phyloP scores from a whole-genome alignment of 805 yeast genomes.

The Tanozyma kutaoensis region DNA sequence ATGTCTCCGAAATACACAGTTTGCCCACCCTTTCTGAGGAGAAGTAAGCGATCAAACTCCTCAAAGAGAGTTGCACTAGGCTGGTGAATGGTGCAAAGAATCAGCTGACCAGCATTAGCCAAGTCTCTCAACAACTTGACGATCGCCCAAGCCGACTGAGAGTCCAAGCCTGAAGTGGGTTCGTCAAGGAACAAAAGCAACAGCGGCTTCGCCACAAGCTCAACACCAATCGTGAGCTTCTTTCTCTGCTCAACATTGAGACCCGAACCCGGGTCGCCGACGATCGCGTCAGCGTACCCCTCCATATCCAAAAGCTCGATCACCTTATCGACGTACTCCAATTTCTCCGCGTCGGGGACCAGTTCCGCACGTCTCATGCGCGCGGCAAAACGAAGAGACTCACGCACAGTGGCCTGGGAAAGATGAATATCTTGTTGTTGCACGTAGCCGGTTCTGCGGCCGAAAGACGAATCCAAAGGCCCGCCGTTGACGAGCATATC shows the following conservation, averaged over 20 bases:
- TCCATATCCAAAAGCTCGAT: slow-evolving; percentile 38
- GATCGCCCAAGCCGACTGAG: not conserved
- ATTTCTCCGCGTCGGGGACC: slow-evolving; percentile 29
- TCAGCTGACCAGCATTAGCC: not conserved
- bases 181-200: slow-evolving; percentile 7
- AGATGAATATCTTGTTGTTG: slow-evolving; percentile 49
- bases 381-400: slow-evolving; percentile 40
- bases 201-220: not conserved
- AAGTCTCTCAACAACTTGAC: not conserved
- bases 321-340: slow-evolving; percentile 38
- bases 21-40: not conserved
- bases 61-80: not conserved
- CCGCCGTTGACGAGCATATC: slow-evolving; percentile 44
- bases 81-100: not conserved
- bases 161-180: not conserved
- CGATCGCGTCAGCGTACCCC: slow-evolving; percentile 2
- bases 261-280: not conserved
- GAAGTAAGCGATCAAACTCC: not conserved
- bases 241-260: not conserved
- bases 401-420: slow-evolving; percentile 37
- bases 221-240: not conserved
- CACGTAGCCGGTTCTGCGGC: slow-evolving; percentile 44
- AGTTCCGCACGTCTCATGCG: slow-evolving; percentile 29
- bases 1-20: not conserved
- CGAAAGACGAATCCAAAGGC: slow-evolving; percentile 33